Conservation (phyloP, 495 filamentous ascomycete species). For the Melanomma pulvis-pyrius region DNA sequence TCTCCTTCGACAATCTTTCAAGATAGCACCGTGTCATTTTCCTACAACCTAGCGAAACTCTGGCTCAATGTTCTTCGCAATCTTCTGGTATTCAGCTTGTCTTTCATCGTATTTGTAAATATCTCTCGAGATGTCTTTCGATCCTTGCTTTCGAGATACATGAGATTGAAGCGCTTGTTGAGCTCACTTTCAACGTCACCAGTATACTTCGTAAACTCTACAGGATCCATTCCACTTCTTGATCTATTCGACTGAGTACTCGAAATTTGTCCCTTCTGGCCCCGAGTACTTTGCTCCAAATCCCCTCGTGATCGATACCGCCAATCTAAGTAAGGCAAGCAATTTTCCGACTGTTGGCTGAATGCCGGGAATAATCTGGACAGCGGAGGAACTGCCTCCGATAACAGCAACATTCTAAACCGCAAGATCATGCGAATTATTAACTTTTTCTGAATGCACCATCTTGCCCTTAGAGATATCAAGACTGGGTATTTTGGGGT, state of each 20-base stretch:
- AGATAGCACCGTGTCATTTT: conserved; percentile 15
- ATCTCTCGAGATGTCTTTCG: conserved; percentile 16
- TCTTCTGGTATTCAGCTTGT: conserved; percentile 9
- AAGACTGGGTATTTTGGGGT: conserved; percentile 15
- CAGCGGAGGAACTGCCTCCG: conserved; percentile 13
- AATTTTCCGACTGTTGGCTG: conserved; percentile 16
- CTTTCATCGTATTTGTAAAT: conserved; percentile 9
- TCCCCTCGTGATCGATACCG: conserved; percentile 21
- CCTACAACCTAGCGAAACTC: conserved; percentile 14
- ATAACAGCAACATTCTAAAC: conserved; percentile 24
- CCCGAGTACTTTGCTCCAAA: conserved; percentile 24
- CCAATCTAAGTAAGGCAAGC: conserved; percentile 11
- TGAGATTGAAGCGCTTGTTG: conserved; percentile 26
- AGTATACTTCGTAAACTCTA: conserved; percentile 13
- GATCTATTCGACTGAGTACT: conserved; percentile 2
- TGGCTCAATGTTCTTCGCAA: conserved; percentile 18
- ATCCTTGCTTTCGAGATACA: conserved; percentile 12
- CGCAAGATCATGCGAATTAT: conserved; percentile 14
- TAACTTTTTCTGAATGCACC: conserved; percentile 18
- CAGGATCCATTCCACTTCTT: conserved; percentile 12
- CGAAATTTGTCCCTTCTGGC: conserved; percentile 25
- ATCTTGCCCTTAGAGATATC: conserved; percentile 19
- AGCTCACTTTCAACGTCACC: conserved; percentile 19
- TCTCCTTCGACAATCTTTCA: conserved; percentile 16
- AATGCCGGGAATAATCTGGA: conserved; percentile 22